Evolutionary conservation across 495 filamentous ascomycete species (phyloP).

Genomic region (Physcia stellaris): DNA sequence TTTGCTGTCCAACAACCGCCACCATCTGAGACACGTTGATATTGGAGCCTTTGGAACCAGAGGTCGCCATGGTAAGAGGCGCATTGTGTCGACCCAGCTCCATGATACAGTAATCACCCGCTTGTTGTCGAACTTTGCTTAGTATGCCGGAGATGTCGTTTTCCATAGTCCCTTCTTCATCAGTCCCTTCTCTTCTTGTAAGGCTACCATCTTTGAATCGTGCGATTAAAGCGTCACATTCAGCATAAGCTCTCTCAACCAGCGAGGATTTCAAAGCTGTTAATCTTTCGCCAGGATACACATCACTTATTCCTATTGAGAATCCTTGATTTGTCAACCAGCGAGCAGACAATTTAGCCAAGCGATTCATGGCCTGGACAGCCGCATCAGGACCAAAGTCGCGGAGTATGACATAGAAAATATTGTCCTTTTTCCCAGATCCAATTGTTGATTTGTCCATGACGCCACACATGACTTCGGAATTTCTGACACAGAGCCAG

Average conservation of each 20-base stretch:
- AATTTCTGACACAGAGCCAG: constrained; percentile 86
- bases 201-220: constrained; percentile 65
- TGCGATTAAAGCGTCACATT: constrained; percentile 76
- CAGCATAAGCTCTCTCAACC: constrained; percentile 62
- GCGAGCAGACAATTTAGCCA: constrained; percentile 80
- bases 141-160: constrained; percentile 82
- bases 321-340: constrained; percentile 85
- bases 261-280: constrained; percentile 56
- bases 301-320: constrained; percentile 90
- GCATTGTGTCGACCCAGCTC: constrained; percentile 86
- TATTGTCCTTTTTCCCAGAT: constrained; percentile 90
- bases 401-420: constrained; percentile 91
- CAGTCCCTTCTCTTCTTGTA: constrained; percentile 73
- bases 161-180: constrained; percentile 84
- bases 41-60: constrained; percentile 86
- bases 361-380: constrained; percentile 82
- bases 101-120: constrained; percentile 80
- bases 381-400: constrained; percentile 87
- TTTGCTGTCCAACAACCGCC: constrained; percentile 92
- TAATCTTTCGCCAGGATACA: constrained; percentile 62
- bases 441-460: constrained; percentile 97
- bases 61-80: constrained; percentile 92
- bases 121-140: constrained; percentile 75
- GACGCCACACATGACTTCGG: constrained; percentile 92
- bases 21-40: constrained; percentile 99